Percentiles rank a stretch among this genome's conserved stretches.
phyloP scores from a whole-genome alignment of 331 rosid species.

The Dryas integrifolia region DNA sequence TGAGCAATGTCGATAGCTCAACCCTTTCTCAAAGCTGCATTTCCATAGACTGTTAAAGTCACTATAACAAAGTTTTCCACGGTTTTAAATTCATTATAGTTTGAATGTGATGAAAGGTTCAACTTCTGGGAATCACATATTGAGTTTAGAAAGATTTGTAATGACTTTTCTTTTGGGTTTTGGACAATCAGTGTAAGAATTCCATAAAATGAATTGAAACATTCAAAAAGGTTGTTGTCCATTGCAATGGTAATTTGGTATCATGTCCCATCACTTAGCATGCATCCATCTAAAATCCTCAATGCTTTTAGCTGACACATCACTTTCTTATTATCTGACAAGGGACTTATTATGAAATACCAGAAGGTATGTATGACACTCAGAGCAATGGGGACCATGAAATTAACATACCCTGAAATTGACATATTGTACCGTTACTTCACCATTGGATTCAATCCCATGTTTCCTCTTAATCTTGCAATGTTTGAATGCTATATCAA shows the following conservation, averaged over 20 bases:
- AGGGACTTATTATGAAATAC: background rate
- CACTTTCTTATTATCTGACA: background rate
- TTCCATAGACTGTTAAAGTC: constrained; percentile 73
- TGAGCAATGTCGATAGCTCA: constrained; percentile 55
- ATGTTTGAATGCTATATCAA: too few relatives aligned
- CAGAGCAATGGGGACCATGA: background rate
- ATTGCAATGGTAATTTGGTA: background rate
- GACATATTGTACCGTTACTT: background rate
- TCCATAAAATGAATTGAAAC: background rate
- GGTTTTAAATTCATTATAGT: constrained; percentile 23
- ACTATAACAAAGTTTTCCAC: constrained; percentile 17
- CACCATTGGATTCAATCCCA: background rate
- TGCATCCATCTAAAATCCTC: background rate
- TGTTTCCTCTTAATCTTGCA: too few relatives aligned
- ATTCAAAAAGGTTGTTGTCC: too few relatives aligned
- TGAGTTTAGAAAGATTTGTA: constrained; percentile 16
- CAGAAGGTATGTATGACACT: background rate
- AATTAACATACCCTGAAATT: background rate
- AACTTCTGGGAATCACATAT: background rate
- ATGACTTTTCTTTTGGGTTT: background rate
- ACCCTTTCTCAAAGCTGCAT: constrained; percentile 57
- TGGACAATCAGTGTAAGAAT: constrained; percentile 3
- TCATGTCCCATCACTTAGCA: background rate
- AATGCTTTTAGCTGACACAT: background rate
- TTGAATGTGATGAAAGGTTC: background rate